Percentiles rank a stretch among this genome's conserved stretches.
Evolutionary conservation across 129 eudicot species (phyloP).

Genomic region (Saposhnikovia divaricata): DNA sequence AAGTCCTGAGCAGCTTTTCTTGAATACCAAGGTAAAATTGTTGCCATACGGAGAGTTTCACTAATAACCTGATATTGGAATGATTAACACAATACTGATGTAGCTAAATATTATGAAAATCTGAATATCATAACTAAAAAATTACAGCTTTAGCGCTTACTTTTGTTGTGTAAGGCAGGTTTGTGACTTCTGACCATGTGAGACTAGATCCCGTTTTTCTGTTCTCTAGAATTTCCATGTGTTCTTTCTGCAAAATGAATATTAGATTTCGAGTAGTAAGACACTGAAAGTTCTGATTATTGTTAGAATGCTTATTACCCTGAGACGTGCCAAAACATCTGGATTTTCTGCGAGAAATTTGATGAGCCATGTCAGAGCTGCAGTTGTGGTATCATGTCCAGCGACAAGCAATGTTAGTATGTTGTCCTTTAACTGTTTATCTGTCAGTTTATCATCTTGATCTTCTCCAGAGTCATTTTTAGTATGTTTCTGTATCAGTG

Average conservation of each 20-base stretch:
- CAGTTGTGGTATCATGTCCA: slow-evolving; percentile 82
- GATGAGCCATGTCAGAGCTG: slow-evolving; percentile 75
- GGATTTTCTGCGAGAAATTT: slow-evolving; percentile 67
- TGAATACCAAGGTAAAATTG: slow-evolving; percentile 79
- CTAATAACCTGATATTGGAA: slow-evolving; percentile 42
- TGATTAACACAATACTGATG: neutral
- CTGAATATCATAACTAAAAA: neutral
- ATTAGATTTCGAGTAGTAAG: neutral
- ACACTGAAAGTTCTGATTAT: neutral
- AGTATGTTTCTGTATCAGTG: slow-evolving; percentile 40
- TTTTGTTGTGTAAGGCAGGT: slow-evolving; percentile 70
- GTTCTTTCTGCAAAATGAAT: slow-evolving; percentile 44
- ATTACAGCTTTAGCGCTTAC: slow-evolving; percentile 19
- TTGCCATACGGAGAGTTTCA: slow-evolving; percentile 70
- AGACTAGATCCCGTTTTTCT: slow-evolving; percentile 47
- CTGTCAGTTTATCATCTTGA: slow-evolving; percentile 54
- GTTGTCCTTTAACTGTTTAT: slow-evolving; percentile 71
- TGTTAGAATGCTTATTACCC: slow-evolving; percentile 27
- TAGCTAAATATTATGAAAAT: neutral
- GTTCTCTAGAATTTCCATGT: slow-evolving; percentile 39
- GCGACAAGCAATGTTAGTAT: slow-evolving; percentile 66
- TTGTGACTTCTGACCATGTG: slow-evolving; percentile 75
- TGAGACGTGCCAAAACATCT: slow-evolving; percentile 41
- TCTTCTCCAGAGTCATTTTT: slow-evolving; percentile 42
- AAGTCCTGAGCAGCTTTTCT: slow-evolving; percentile 86